Conservation (phyloP, 495 filamentous ascomycete species). For the Penicillium mononematosum region DNA sequence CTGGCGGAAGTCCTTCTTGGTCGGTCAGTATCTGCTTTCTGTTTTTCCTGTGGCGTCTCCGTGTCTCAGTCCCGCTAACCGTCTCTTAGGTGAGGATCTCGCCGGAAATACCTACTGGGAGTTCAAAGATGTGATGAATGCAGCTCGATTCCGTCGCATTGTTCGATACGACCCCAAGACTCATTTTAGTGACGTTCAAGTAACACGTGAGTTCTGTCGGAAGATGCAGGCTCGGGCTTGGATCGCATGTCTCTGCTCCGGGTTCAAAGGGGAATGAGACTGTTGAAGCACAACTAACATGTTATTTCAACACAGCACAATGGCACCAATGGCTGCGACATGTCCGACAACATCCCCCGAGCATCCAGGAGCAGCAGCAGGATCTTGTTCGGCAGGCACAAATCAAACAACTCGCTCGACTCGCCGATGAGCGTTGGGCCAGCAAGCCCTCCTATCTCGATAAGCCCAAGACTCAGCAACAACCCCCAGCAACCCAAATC, state of each 20-base stretch:
- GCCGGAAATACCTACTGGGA: conserved; percentile 94
- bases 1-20: conserved; percentile 79
- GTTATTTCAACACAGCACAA: conserved; percentile 54
- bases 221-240: conserved; percentile 1
- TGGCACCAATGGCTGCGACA: conserved; percentile 98
- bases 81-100: conserved; percentile 72
- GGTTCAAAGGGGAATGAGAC: neutral
- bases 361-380: conserved; percentile 67
- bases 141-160: conserved; percentile 59
- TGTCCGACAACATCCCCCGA: conserved; percentile 67
- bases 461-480: conserved; percentile 48
- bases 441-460: conserved; percentile 68
- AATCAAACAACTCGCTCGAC: conserved; percentile 70
- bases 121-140: conserved; percentile 65
- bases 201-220: conserved; percentile 46
- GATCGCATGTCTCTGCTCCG: neutral
- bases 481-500: conserved; percentile 37
- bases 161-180: conserved; percentile 61
- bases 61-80: conserved; percentile 17
- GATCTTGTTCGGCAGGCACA: conserved; percentile 66
- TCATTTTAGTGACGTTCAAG: conserved; percentile 66
- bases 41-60: conserved; percentile 6
- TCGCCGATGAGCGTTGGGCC: conserved; percentile 84
- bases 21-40: conserved; percentile 54
- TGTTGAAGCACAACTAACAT: conserved; percentile 5